Percentiles rank a stretch among this genome's conserved stretches.
Conservation (phyloP, 345 rosid genomes). For the Murraya koenigii region DNA sequence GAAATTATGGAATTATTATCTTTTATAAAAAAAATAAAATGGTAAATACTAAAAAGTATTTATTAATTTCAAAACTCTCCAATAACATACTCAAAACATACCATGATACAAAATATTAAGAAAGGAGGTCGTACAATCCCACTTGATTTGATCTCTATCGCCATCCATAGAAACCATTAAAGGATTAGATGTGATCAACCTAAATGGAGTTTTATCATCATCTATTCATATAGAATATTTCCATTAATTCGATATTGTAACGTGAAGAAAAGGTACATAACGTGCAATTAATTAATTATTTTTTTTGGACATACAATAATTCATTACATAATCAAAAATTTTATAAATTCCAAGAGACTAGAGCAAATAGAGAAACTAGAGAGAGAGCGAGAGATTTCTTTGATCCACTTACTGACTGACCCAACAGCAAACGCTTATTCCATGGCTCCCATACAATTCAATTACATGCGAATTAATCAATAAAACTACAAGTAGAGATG, state of each 20-base stretch:
- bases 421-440: background rate
- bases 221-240: background rate
- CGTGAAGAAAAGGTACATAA: background rate
- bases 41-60: no score
- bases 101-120: background rate
- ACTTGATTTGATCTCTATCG: background rate
- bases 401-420: background rate
- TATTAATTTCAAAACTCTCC: background rate
- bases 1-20: no score
- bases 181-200: background rate
- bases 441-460: conserved; percentile 2
- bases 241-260: background rate
- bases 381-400: background rate
- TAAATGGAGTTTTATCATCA: background rate
- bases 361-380: background rate
- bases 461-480: conserved; percentile 12
- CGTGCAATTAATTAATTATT: background rate
- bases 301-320: background rate
- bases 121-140: background rate
- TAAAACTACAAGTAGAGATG: background rate
- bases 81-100: no score
- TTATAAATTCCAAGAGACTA: background rate
- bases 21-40: no score
- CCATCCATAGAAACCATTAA: no score
- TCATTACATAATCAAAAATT: background rate